Conservation (phyloP, 179 eudicot species). For the Silene coronaria region DNA sequence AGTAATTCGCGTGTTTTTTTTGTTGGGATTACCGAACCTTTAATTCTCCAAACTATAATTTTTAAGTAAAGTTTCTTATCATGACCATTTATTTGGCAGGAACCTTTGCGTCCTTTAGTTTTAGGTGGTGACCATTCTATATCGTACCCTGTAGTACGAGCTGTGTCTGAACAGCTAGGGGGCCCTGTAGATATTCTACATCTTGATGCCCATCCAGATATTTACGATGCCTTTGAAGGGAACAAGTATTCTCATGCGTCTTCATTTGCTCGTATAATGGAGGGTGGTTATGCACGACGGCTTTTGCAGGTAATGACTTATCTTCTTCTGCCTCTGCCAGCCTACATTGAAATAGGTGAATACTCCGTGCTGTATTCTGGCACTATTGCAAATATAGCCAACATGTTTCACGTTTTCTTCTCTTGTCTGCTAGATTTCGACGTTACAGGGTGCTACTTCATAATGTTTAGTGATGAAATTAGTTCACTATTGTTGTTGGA, state of each 20-base stretch:
- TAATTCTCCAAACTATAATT: not conserved
- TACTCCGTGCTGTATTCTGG: not conserved
- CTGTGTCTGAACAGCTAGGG: constrained; percentile 95
- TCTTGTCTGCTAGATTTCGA: not conserved
- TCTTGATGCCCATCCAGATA: constrained; percentile 36
- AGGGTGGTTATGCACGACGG: constrained; percentile 90
- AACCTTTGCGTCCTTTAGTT: constrained; percentile 80
- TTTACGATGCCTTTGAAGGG: constrained; percentile 69
- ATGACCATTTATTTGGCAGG: constrained; percentile 38
- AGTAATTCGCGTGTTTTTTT: not conserved
- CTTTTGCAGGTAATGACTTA: constrained; percentile 63
- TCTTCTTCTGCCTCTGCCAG: constrained; percentile 5
- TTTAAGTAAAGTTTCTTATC: not conserved
- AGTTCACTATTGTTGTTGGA: not conserved
- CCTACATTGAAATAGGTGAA: not conserved
- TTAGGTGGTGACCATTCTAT: constrained; percentile 98
- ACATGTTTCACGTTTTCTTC: not conserved
- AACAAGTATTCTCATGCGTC: constrained; percentile 97
- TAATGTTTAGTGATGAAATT: not conserved
- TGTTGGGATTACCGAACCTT: not conserved
- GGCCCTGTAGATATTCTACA: constrained; percentile 93
- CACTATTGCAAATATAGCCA: not conserved
- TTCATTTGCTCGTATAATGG: constrained; percentile 90
- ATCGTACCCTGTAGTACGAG: constrained; percentile 84
- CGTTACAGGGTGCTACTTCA: not conserved